Evolutionary conservation across 2,329 filamentous ascomycete species (phyloP).

Genomic region (Plenodomus biglobosus): DNA sequence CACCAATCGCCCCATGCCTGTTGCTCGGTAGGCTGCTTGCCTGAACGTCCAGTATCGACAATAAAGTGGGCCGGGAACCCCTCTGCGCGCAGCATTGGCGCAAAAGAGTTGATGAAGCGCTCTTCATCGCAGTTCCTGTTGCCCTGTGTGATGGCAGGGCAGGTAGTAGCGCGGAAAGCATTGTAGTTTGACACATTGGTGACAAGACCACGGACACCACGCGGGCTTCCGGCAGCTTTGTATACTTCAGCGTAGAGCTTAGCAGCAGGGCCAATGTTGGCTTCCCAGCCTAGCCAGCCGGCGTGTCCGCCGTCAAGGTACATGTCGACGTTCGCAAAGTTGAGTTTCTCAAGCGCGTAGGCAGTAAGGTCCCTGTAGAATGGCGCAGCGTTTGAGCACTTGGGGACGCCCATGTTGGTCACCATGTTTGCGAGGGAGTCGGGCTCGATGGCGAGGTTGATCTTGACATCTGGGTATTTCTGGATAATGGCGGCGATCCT

Average conservation of each 20-base stretch:
- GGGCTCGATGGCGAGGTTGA: conserved; percentile 54
- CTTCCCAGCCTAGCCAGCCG: conserved; percentile 65
- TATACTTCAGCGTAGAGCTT: conserved; percentile 53
- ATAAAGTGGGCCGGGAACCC: conserved; percentile 60
- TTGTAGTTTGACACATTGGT: conserved; percentile 65
- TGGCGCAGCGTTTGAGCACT: conserved; percentile 57
- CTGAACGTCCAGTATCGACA: conserved; percentile 58
- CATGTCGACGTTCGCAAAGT: conserved; percentile 64
- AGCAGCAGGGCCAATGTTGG: conserved; percentile 58
- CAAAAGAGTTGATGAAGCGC: conserved; percentile 54
- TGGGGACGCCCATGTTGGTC: conserved; percentile 58
- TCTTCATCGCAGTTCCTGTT: conserved; percentile 58
- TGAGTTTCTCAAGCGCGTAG: conserved; percentile 59
- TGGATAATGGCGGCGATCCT: conserved; percentile 56
- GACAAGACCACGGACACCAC: conserved; percentile 54
- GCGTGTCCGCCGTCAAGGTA: conserved; percentile 66
- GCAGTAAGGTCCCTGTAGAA: conserved; percentile 59
- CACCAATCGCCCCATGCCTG: conserved; percentile 67
- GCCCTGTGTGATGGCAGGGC: conserved; percentile 49
- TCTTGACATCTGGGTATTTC: conserved; percentile 55
- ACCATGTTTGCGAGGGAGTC: conserved; percentile 60
- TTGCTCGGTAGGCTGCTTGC: conserved; percentile 61
- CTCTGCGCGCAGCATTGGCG: conserved; percentile 50
- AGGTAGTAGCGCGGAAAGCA: conserved; percentile 51
- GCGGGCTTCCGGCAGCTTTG: conserved; percentile 50